phyloP scores from a whole-genome alignment of 345 rosid genomes.

The Moricandia arvensis region DNA sequence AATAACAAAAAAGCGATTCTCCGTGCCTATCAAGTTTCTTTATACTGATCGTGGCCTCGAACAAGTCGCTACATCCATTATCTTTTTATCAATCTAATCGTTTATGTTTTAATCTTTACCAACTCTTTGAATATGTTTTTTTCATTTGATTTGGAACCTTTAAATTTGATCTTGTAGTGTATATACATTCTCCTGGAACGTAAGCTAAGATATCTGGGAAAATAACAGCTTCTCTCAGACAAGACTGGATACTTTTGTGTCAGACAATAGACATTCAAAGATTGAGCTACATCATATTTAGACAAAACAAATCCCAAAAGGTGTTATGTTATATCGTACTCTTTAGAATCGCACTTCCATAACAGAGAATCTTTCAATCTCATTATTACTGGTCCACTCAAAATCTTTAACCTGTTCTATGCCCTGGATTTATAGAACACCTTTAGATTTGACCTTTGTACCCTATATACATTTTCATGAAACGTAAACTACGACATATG shows the following conservation, averaged over 20 bases:
- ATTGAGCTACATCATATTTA: neutral
- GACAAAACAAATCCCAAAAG: too few relatives aligned
- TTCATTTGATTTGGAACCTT: neutral
- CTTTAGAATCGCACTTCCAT: too few relatives aligned
- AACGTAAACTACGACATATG: neutral
- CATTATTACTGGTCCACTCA: too few relatives aligned
- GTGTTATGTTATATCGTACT: too few relatives aligned
- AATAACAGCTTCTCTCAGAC: neutral
- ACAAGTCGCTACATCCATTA: conserved; percentile 35
- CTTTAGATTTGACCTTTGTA: neutral
- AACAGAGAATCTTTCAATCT: too few relatives aligned
- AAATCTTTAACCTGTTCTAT: too few relatives aligned
- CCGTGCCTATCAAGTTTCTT: conserved; percentile 38
- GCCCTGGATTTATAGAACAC: neutral
- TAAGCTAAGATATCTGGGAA: neutral
- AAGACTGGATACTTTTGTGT: too few relatives aligned
- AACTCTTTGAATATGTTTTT: neutral
- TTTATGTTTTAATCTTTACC: neutral
- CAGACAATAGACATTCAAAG: neutral
- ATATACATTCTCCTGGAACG: neutral
- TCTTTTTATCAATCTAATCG: neutral
- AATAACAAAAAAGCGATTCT: conserved; percentile 32
- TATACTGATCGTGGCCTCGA: conserved; percentile 39
- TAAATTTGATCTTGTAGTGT: neutral
- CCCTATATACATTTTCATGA: neutral